Evolutionary conservation across 371 early-diverging fungal genomes (phyloP), one percentile per base, ranked within the genome.

Genomic region (Haplosporangium sp.): DNA sequence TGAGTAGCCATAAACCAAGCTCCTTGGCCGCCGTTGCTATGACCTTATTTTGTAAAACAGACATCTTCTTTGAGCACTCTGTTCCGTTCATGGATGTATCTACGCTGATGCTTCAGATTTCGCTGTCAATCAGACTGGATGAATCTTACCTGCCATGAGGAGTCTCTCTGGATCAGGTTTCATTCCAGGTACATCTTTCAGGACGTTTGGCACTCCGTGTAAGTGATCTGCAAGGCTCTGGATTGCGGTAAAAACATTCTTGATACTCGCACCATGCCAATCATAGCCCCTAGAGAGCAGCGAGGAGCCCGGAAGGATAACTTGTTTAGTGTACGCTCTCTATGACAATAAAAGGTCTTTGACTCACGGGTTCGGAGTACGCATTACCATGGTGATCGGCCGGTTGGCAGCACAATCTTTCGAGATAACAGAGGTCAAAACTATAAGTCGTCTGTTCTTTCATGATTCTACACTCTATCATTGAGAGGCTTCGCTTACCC

Each of bases 1-100:
- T 93, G 93, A 3, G 87, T 84, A 1, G 82, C 77, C 59, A 89
- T 63, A 84, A 86, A 88, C 93, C 92, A 93, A 8, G 90, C 89
- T 18, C 93, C 93, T 69, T 93, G 93, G 0, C 91, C 93, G 0
- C 93, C 93, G 66, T 93, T 92, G 60, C 89, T 89, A 65, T 92
- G 93, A 1, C 93, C 92, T 84, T 59, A 18, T 43, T n/a, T 2
- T 13, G 12, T n/a, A 51, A 16, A 55, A 60, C 13, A n/a, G 23
- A 29, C 29, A 29, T 29, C 29, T 29, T 29, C 29, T 29, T 29
- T 29, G 29, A 29, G 29, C 29, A 29, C 29, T 29, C 29, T 29
- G 29, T 29, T 29, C 29, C 1, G 5, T 46, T 46, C 12, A 46
- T 46, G 10, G n/a, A 46, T 12, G n/a, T 11, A 12, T 12, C 46